phyloP scores from a whole-genome alignment of 2,329 filamentous ascomycete species.

The Neofusicoccum sp. region DNA sequence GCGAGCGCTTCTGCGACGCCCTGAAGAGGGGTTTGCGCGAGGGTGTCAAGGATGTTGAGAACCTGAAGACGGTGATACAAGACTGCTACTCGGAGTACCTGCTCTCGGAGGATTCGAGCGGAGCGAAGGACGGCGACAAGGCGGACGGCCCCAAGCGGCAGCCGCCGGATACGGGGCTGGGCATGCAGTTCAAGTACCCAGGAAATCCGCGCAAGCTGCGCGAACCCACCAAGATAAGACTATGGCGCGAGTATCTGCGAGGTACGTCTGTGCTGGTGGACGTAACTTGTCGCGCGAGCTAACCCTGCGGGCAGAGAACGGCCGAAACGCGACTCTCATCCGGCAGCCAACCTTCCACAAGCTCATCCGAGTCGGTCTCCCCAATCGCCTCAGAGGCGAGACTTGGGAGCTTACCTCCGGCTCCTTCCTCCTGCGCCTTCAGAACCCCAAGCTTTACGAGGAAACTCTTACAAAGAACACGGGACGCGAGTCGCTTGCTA shows the following conservation, averaged over 20 bases:
- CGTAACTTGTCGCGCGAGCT: not conserved
- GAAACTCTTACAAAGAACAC: constrained; percentile 84
- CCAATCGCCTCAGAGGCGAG: constrained; percentile 89
- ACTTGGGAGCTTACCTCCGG: constrained; percentile 96
- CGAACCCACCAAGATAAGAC: constrained; percentile 93
- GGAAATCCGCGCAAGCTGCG: constrained; percentile 92
- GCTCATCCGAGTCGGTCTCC: constrained; percentile 90
- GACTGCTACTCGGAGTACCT: constrained; percentile 79
- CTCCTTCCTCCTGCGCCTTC: constrained; percentile 83
- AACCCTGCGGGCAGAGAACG: constrained; percentile 66
- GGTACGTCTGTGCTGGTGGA: constrained; percentile 36
- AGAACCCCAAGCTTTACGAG: constrained; percentile 79
- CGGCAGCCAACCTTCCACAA: constrained; percentile 98
- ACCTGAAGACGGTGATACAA: constrained; percentile 74
- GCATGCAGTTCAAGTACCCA: constrained; percentile 91
- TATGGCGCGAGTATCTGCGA: constrained; percentile 95
- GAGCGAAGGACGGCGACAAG: constrained; percentile 29
- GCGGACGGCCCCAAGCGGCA: constrained; percentile 42
- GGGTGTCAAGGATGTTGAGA: constrained; percentile 84
- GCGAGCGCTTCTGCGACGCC: constrained; percentile 94
- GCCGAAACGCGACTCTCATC: constrained; percentile 86
- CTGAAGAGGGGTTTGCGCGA: constrained; percentile 87
- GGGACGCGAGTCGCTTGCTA: constrained; percentile 87
- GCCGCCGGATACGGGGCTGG: constrained; percentile 89
- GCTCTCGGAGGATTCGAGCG: constrained; percentile 54